Evolutionary conservation across 768 basidiomycete genomes (phyloP), one percentile per base, ranked within the genome.

Genomic region (Astraeus odoratus): DNA sequence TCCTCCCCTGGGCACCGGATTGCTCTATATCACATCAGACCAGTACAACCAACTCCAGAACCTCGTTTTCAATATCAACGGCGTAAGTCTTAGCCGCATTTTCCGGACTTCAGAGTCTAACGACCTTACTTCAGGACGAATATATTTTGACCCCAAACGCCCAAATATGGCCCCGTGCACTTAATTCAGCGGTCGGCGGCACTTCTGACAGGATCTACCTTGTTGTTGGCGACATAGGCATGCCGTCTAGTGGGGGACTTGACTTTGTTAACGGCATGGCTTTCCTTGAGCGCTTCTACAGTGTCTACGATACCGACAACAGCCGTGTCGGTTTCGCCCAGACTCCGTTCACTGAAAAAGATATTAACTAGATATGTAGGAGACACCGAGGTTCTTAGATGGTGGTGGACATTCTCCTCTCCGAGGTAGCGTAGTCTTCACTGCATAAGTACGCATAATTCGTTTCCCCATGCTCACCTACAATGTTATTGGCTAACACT

Each of bases 271-370:
- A 77, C 58, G 76, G 78, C 15, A 67, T 65, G 54, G 53, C 61
- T 3, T 80, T 77, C 70, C 65, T 80, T 22, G 70, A 77, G 61
- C 77, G 82, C 13, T 83, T 78, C 72, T 83, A 83, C 65, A 68
- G 75, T 24, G 80, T 81, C 29, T 83, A 65, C 55, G 82, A 85
- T 55, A 78, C 80, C 37, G 59, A 69, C 35, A 76, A 78, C 65
- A 61, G 58, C 38, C 75, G 67, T 52, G 29, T 57, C 58, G 46
- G 61, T 22, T 63, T 61, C 20, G 57, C 60, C 19, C 46, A 43
- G 22, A 66, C 66, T 13, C 20, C 22, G 6, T 61, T 51, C 57
- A 67, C 65, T 22, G 30, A 45, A 37, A 52, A 65, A 16, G 61
- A 54, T 39, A 59, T 51, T 41, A 65, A 65, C 59, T 65, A 50